Evolutionary conservation across 495 filamentous ascomycete genomes (phyloP), one percentile per base, ranked within the genome.

Genomic region (Schizothecium vesticola): DNA sequence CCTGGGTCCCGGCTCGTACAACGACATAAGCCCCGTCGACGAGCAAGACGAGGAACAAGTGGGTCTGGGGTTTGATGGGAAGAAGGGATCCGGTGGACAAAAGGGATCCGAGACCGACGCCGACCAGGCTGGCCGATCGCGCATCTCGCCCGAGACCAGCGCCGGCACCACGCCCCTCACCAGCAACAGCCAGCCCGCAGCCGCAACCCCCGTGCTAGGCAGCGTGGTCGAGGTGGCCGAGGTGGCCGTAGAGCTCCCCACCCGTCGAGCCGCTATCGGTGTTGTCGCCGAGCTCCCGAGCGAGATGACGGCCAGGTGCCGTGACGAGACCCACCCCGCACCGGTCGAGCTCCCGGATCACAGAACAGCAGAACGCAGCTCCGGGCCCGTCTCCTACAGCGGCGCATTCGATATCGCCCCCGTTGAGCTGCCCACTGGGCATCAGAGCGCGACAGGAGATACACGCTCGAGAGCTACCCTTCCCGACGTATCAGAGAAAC

Each of bases 221-320:
- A 59, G 33, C 16, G 61, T 57, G 7, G 59, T 25, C n/a, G 55
- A 29, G 10, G 58, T 43, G 3, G 25, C 29, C 56, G 21, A 26
- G 22, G 31, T 26, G 8, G 43, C 55, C 21, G 9, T 43, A n/a
- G 25, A 16, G 1, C 33, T 21, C 0, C 31, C 25, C 23, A 28
- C 19, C 19, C 64, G 59, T 5, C 65, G 59, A 43, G 76, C 79
- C 24, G 77, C 82, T 0, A 66, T 82, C 28, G 81, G 81, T n/a
- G 69, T 76, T n/a, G 73, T 84, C 23, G 76, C 82, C 4, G 82
- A 84, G 68, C 71, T 84, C 24, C 68, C 74, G 61, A 82, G 74
- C 62, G 77, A 79, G 29, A 26, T 61, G 36, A 80, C 72, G 56
- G 78, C 63, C 63, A 75, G 59, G 67, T 78, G 73, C 71, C 75